These are phyloP conservation scores for Triticum aestivum DNA, from an alignment of 176 grass and related monocot species.

Conservation along the genomic window IWGSC_CS_RefSeq_v2.1 NC_057801.1:464430900-464431399, in stretches of 20 bases:
- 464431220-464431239: constrained; percentile 37
- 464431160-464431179: constrained; percentile 99
- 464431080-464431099: constrained; percentile 98
- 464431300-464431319: constrained; percentile 19
- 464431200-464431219: not conserved
- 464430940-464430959: not conserved
- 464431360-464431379: constrained; percentile 25
- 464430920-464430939: constrained; percentile 93
- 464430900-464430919: constrained; percentile 99
- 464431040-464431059: constrained; percentile 14
- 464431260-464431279: not conserved
- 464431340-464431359: constrained; percentile 32
- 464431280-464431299: constrained; percentile 17
- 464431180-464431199: constrained; percentile 79
- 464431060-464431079: constrained; percentile 84
- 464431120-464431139: constrained; percentile 98
- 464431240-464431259: constrained; percentile 26
- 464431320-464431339: constrained; percentile 52
- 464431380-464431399: too few relatives aligned
- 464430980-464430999: not conserved
- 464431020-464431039: not conserved
- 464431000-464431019: not conserved
- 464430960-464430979: not conserved
- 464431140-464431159: constrained; percentile 96
- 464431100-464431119: constrained; percentile 82